Conservation (phyloP, 164 flowering plant genomes). For the Macadamia tetraphylla region DNA sequence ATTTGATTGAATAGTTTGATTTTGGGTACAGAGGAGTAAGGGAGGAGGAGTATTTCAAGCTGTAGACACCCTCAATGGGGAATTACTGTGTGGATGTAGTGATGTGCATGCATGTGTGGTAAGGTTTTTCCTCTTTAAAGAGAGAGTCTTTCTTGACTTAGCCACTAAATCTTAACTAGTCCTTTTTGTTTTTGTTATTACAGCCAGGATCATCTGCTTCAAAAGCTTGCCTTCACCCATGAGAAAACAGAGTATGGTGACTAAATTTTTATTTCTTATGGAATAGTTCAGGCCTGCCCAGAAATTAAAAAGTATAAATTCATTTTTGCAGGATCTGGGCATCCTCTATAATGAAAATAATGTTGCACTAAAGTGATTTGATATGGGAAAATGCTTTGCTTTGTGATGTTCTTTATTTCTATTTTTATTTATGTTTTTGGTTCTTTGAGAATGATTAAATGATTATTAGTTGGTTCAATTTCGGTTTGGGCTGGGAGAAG, state of each 20-base stretch:
- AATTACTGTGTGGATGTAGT: conserved; percentile 64
- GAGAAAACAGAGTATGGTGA: neutral
- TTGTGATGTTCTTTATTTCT: no score
- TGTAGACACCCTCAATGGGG: conserved; percentile 59
- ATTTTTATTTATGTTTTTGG: no score
- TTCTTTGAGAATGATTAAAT: no score
- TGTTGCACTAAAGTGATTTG: no score
- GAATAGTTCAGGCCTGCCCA: neutral
- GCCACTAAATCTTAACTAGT: no score
- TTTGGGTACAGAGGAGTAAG: conserved; percentile 56
- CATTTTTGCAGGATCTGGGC: neutral
- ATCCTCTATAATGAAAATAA: no score
- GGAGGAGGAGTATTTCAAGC: conserved; percentile 91
- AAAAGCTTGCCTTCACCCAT: no score
- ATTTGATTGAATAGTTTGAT: neutral
- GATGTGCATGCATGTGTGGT: conserved; percentile 75
- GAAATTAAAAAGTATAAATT: neutral
- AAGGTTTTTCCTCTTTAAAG: conserved; percentile 12
- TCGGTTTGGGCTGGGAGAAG: no score
- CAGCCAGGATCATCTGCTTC: no score
- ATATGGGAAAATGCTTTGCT: no score
- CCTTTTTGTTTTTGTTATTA: neutral
- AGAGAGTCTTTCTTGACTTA: no score
- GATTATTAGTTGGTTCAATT: no score
- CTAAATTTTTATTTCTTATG: neutral